Conservation (phyloP, 2,329 filamentous ascomycete genomes). For the Xenosphaeropsis pyriputrescens region DNA sequence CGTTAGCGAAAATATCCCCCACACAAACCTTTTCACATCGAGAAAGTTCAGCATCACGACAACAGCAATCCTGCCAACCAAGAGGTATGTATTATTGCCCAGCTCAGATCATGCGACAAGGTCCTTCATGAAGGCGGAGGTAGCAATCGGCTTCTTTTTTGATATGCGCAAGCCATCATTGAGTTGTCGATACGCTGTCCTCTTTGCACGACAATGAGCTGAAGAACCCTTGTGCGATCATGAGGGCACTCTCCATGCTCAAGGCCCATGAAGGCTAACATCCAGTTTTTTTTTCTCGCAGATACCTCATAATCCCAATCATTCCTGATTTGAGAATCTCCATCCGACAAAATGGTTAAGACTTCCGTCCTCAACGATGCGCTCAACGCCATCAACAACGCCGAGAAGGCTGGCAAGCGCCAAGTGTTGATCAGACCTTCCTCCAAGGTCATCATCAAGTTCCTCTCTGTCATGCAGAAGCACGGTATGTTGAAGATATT, state of each 20-base stretch:
- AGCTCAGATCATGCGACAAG: neutral
- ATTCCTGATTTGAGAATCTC: constrained; percentile 69
- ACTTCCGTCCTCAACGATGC: constrained; percentile 99
- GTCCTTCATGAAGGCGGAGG: constrained; percentile 20
- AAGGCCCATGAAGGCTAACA: constrained; percentile 49
- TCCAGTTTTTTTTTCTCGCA: constrained; percentile 23
- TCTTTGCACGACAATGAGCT: constrained; percentile 44
- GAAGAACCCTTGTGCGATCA: constrained; percentile 47
- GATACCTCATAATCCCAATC: constrained; percentile 47
- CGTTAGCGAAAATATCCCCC: neutral
- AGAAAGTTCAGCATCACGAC: constrained; percentile 1
- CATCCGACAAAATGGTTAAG: constrained; percentile 85
- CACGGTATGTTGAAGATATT: constrained; percentile 62
- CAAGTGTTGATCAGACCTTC: constrained; percentile 95
- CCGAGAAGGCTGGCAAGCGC: constrained; percentile 99
- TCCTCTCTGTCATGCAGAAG: constrained; percentile 97
- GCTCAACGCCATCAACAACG: constrained; percentile 99
- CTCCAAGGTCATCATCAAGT: constrained; percentile 99
- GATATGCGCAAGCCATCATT: constrained; percentile 1
- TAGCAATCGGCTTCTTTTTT: constrained; percentile 38
- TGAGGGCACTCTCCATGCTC: constrained; percentile 59
- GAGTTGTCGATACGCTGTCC: constrained; percentile 42
- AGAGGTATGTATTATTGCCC: constrained; percentile 17
- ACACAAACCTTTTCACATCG: constrained; percentile 1
- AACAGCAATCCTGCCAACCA: constrained; percentile 5